A percentile compares a stretch with the other conserved stretches of the same genome.
Evolutionary conservation across 1,284 basidiomycete genomes (phyloP).

Genomic region (Anthracocystis setariae): DNA sequence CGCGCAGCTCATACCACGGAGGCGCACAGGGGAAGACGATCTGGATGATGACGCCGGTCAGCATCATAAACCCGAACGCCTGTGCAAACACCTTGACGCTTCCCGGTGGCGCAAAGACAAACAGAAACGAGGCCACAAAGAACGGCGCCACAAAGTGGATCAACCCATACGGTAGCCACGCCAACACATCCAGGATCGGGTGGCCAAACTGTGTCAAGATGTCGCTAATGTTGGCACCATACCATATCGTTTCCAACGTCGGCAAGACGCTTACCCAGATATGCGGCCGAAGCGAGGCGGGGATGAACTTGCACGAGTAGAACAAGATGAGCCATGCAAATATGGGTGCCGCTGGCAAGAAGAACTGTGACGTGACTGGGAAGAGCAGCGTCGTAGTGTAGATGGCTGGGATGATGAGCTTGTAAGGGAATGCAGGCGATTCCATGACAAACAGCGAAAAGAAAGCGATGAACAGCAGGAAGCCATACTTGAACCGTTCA

Average conservation of each 20-base stretch:
- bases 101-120: conserved; percentile 81
- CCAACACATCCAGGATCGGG: conserved; percentile 87
- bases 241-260: conserved; percentile 90
- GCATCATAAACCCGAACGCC: conserved; percentile 93
- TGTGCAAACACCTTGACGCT: conserved; percentile 85
- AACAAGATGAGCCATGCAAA: conserved; percentile 77
- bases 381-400: conserved; percentile 79
- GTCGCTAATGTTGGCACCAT: conserved; percentile 96
- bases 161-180: conserved; percentile 96
- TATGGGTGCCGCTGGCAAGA: conserved; percentile 87
- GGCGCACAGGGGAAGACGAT: conserved; percentile 91
- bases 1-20: conserved; percentile 95
- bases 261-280: conserved; percentile 93
- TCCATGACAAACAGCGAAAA: conserved; percentile 85
- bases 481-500: conserved; percentile 62
- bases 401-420: conserved; percentile 81
- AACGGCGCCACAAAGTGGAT: conserved; percentile 85
- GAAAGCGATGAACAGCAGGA: conserved; percentile 69
- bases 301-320: conserved; percentile 87
- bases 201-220: conserved; percentile 93
- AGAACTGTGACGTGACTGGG: conserved; percentile 90
- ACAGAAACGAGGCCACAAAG: conserved; percentile 74
- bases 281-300: conserved; percentile 77
- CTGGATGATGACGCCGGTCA: conserved; percentile 87
- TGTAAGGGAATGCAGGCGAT: conserved; percentile 76